Evolutionary conservation across 345 rosid species (phyloP), one percentile per base, ranked within the genome.

Genomic region (Capsella bursapastoris): DNA sequence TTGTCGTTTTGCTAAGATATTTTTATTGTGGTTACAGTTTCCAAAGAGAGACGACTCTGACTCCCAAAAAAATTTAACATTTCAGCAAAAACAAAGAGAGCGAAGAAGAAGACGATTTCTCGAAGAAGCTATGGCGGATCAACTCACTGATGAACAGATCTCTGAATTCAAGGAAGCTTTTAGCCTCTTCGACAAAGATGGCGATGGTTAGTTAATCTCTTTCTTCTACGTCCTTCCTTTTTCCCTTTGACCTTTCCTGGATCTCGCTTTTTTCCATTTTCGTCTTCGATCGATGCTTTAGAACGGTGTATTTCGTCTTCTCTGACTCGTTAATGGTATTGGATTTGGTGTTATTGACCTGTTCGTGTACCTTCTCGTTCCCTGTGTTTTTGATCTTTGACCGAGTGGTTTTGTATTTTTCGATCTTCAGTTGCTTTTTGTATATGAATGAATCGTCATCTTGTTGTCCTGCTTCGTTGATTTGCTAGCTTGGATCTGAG

Each of bases 81-180:
- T 40, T 41, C 3, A 41, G 6, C n/a, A 41, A 14, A 14, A n/a
- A 14, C 2, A 16, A 14, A 25, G 14, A 29, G 16, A 28, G 18
- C 66, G 45, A 58, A 66, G 16, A 59, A 22, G 2, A 49, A 67
- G 47, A 38, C 53, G 69, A 72, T 49, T 50, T 41, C 51, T n/a
- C 12, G 4, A 18, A 38, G 53, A 57, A 70, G 57, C 70, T 55
- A 76, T 70, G 80, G 80, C 75, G 70, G 80, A 76, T 0, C 80
- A 76, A 56, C 75, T 76, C 52, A 70, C 75, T 2, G 75, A 76
- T 13, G 80, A 76, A 22, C 80, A 76, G 66, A 76, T 76, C 74
- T 68, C 79, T 13, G 79, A 76, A 18, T 76, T 69, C 75, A 76
- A 76, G 75, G 25, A 22, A 22, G 25, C 25, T 22, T 22, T 22